Evolutionary conservation across 1,139 yeast genomes (phyloP).

Genomic region (Eremothecium gossypii): DNA sequence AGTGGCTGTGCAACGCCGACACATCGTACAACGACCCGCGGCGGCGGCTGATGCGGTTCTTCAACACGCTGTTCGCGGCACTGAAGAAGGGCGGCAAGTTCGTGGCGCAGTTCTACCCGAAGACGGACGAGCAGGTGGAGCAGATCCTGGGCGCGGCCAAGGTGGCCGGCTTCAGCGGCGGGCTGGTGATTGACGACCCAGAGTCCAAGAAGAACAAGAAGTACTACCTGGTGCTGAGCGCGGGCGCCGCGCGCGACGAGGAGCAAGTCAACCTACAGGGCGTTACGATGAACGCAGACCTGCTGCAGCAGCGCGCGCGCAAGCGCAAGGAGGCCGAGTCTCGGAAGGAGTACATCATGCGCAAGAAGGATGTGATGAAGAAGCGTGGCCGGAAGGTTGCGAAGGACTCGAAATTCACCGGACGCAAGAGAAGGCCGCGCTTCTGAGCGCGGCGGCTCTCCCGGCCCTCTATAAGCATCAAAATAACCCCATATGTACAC

Average conservation of each 20-base stretch:
- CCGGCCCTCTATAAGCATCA: conserved; percentile 1
- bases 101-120: conserved; percentile 94
- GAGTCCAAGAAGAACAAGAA: conserved; percentile 87
- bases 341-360: conserved; percentile 67
- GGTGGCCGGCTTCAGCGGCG: conserved; percentile 94
- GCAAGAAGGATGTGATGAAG: conserved; percentile 91
- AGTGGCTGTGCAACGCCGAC: conserved; percentile 97
- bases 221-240: conserved; percentile 80
- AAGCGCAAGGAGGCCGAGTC: conserved; percentile 54
- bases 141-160: conserved; percentile 77
- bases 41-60: conserved; percentile 67
- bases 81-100: conserved; percentile 92
- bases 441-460: conserved; percentile 37
- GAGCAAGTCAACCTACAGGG: conserved; percentile 53
- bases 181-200: conserved; percentile 86
- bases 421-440: conserved; percentile 81
- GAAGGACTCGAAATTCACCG: conserved; percentile 83
- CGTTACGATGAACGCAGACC: conserved; percentile 61
- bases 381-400: conserved; percentile 88
- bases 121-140: conserved; percentile 76
- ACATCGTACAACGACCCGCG: conserved; percentile 78
- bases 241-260: conserved; percentile 45
- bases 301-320: conserved; percentile 38
- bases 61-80: conserved; percentile 79
- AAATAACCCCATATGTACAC: background rate